Evolutionary conservation across 2,329 filamentous ascomycete species (phyloP), one percentile per base, ranked within the genome.

Genomic region (Dichotomopilus funicola): DNA sequence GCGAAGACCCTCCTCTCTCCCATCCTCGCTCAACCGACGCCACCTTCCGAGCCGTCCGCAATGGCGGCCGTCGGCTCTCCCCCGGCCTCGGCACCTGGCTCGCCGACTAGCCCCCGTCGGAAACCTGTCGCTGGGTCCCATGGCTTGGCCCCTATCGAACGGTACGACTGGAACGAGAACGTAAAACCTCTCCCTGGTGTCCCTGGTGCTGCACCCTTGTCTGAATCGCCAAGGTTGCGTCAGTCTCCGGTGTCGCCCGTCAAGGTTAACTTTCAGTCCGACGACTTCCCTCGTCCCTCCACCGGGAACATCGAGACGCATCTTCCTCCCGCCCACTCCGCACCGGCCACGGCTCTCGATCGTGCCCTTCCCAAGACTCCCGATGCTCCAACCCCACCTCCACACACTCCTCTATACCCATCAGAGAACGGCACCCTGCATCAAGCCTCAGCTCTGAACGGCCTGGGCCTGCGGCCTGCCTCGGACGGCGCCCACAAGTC

Each of bases 201-300:
- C 2, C 61, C 19, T 27, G 19, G 19, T 27, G 19, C 19, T 27
- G 19, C 19, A 27, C 19, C 67, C 5, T 45, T 61, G 33, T 51
- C 66, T 41, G 71, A 72, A 50, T 73, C 73, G 19, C 72, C 77
- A 31, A 72, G 73, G 57, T 70, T 82, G 57, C 75, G 76, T 58
- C 74, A 78, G 50, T 73, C 75, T 12, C 80, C 81, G 35, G 72
- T 77, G 34, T 83, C 81, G 42, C 80, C 82, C 13, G 78, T 81
- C 54, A 75, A 72, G 55, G 74, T 83, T 53, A 81, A 78, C 63
- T 76, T 79, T 54, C 77, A 78, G 49, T 69, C 73, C 31, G 78
- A 79, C 43, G 73, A 77, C 64, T 82, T 77, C 77, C 71, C 72
- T 19, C 73, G 73, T 61, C 75, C 79, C 27, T 78, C 77, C 35